A percentile compares a stretch with the other conserved stretches of the same genome.
Conservation (phyloP, 1,284 basidiomycete species). For the Austroboletus novae-zelandiae region DNA sequence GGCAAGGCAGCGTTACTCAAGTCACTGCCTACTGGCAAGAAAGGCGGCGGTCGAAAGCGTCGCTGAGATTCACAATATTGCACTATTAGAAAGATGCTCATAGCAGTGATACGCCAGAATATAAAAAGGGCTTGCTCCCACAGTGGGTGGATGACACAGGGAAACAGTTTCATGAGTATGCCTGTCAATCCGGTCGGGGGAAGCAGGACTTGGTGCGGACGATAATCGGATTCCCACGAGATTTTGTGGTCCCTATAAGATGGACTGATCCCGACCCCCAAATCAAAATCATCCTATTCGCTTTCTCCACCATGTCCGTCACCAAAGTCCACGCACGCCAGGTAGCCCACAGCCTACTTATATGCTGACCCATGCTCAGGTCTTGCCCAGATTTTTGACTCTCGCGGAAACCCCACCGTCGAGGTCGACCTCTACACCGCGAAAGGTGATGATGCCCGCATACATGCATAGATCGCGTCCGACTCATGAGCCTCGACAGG, state of each 20-base stretch:
- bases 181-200: slow-evolving; percentile 2
- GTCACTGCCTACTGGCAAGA: slow-evolving; percentile 48
- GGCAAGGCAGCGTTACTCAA: slow-evolving; percentile 58
- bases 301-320: slow-evolving; percentile 71
- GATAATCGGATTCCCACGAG: slow-evolving; percentile 36
- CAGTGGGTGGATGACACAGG: neutral
- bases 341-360: slow-evolving; percentile 43
- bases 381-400: slow-evolving; percentile 86
- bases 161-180: slow-evolving; percentile 13
- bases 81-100: slow-evolving; percentile 10
- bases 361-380: slow-evolving; percentile 11
- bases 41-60: slow-evolving; percentile 40
- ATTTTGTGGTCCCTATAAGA: slow-evolving; percentile 26
- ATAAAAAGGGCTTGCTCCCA: neutral
- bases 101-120: slow-evolving; percentile 13
- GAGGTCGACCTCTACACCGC: slow-evolving; percentile 91
- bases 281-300: slow-evolving; percentile 17
- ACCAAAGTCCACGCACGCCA: slow-evolving; percentile 87
- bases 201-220: slow-evolving; percentile 3
- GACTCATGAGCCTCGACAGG: slow-evolving; percentile 47
- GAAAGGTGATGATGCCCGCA: slow-evolving; percentile 58
- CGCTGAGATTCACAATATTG: slow-evolving; percentile 18
- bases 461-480: slow-evolving; percentile 1
- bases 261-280: neutral
- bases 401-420: slow-evolving; percentile 93